Percentiles rank a stretch among this genome's conserved stretches.
phyloP scores from a whole-genome alignment of 2,329 filamentous ascomycete species.

The Amylocarpus encephaloides region DNA sequence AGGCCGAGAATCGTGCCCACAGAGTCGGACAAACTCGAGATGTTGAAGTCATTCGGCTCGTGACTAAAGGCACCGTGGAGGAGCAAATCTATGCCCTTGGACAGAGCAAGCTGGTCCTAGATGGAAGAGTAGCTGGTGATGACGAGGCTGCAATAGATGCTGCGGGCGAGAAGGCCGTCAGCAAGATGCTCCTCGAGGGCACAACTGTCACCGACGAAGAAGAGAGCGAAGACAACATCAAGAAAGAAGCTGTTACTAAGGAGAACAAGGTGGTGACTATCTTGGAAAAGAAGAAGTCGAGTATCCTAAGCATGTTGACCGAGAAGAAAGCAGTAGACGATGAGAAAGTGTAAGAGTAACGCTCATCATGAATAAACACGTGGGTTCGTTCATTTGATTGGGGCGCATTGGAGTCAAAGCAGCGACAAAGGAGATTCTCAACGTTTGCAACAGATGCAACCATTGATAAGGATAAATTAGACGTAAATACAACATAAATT shows the following conservation, averaged over 20 bases:
- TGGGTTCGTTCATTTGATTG: too few species aligned
- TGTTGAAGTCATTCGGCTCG: slow-evolving; percentile 83
- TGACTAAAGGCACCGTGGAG: slow-evolving; percentile 78
- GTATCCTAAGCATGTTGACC: slow-evolving; percentile 10
- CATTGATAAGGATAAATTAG: too few species aligned
- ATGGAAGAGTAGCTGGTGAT: slow-evolving; percentile 63
- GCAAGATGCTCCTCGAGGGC: slow-evolving; percentile 28
- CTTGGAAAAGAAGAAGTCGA: slow-evolving; percentile 10
- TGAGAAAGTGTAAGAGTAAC: not conserved
- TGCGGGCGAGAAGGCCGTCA: slow-evolving; percentile 23
- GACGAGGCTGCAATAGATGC: slow-evolving; percentile 40
- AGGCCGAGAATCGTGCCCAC: slow-evolving; percentile 95
- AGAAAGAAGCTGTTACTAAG: slow-evolving; percentile 2
- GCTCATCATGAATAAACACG: too few species aligned
- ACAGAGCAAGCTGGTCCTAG: slow-evolving; percentile 86
- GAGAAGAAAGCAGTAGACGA: not conserved
- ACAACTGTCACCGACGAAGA: slow-evolving; percentile 9
- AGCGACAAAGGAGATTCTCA: too few species aligned
- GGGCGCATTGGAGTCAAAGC: too few species aligned
- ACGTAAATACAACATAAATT: too few species aligned
- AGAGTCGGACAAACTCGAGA: slow-evolving; percentile 85
- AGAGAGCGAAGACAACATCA: not conserved
- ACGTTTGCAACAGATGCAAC: too few species aligned
- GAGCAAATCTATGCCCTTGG: slow-evolving; percentile 89
- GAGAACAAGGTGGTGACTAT: slow-evolving; percentile 2